Evolutionary conservation across 257 asterid genomes (phyloP), one percentile per base, ranked within the genome.

Genomic region (Hygrophila difformis): DNA sequence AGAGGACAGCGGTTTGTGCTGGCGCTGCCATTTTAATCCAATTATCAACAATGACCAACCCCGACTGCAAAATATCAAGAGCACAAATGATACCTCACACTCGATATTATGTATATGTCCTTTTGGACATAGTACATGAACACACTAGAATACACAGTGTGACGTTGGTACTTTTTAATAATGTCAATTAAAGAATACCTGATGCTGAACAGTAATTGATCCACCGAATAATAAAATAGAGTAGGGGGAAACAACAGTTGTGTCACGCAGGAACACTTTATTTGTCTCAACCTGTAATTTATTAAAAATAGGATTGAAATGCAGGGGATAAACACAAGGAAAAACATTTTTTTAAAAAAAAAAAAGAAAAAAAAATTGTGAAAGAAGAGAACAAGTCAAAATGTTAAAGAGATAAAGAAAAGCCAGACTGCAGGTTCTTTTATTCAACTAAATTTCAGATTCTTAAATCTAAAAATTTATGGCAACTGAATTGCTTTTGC

Each of bases 151-250:
- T n/a, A n/a, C n/a, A n/a, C n/a, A n/a, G n/a, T n/a, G n/a, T n/a
- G n/a, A n/a, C n/a, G n/a, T n/a, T n/a, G n/a, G 31, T 33, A 33
- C 8, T 2, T 33, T 31, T 4, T 33, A 10, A 5, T 33, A 33
- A 33, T 6, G 31, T 33, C 10, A 10, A 33, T 5, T 2, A 33
- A 46, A 53, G 39, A 53, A 53, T 73, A 89, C 97, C 85, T 85
- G 91, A 72, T 89, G 97, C 68, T 85, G 94, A 55, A 89, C 79
- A 63, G 62, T 77, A 53, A 89, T 64, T 37, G 93, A 71, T 58
- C 98, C 98, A 47, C 98, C 98, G 59, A 89, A 89, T 69, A 89
- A 66, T 82, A 89, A 67, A 63, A 89, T 69, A 44, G 96, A 79
- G 67, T 82, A 78, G 59, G 98, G 94, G 31, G 96, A 89, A 62